Evolutionary conservation across 2,329 filamentous ascomycete species (phyloP).

Genomic region (Calcarisporium arbuscula): DNA sequence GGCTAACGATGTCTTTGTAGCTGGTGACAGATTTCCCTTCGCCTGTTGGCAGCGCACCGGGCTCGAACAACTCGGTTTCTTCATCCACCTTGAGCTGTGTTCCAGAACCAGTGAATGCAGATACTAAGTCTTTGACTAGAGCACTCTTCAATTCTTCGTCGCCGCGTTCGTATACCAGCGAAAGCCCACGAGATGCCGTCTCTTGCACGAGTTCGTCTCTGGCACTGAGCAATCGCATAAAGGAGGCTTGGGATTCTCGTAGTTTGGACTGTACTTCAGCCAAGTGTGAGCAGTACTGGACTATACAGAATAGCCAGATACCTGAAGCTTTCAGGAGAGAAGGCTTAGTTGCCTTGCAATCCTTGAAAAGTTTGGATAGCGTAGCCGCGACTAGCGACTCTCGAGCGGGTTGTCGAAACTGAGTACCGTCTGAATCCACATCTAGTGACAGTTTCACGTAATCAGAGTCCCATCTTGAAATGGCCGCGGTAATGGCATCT

Average conservation of each 20-base stretch:
- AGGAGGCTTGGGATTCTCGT: constrained; percentile 75
- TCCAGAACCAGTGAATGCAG: constrained; percentile 76
- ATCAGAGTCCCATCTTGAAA: constrained; percentile 77
- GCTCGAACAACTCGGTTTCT: constrained; percentile 90
- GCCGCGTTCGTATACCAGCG: constrained; percentile 91
- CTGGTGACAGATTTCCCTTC: constrained; percentile 87
- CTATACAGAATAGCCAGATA: constrained; percentile 88
- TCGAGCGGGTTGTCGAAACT: constrained; percentile 31
- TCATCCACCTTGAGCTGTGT: constrained; percentile 75
- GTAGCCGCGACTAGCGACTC: constrained; percentile 43
- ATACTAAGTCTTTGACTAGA: constrained; percentile 79
- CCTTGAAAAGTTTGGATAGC: constrained; percentile 65
- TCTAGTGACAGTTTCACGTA: constrained; percentile 70
- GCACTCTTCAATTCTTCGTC: constrained; percentile 73
- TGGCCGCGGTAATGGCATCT: constrained; percentile 74
- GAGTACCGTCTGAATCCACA: constrained; percentile 48
- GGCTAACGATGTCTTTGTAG: constrained; percentile 92
- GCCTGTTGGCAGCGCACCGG: constrained; percentile 81
- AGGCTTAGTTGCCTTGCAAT: constrained; percentile 81
- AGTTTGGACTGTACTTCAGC: constrained; percentile 66
- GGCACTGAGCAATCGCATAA: constrained; percentile 80
- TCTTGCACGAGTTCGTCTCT: constrained; percentile 94
- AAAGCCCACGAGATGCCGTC: constrained; percentile 82
- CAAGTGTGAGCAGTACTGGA: constrained; percentile 85
- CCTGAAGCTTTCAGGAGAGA: constrained; percentile 85